Evolutionary conservation across 176 grass and related monocot genomes (phyloP).

Genomic region (Oryza longistaminata): DNA sequence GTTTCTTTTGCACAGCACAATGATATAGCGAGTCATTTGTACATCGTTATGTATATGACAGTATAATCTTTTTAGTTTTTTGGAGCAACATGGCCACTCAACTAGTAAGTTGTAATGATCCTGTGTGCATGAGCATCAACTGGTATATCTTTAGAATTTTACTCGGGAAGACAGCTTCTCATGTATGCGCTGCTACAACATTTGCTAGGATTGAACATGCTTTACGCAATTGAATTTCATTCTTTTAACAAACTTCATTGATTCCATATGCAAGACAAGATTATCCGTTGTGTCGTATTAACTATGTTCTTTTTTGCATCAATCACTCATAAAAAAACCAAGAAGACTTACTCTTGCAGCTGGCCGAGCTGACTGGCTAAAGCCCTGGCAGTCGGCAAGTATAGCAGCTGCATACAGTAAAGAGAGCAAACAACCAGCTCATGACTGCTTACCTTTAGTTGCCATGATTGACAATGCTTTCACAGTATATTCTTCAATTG

Average conservation of each 20-base stretch:
- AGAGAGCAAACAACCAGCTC: slow-evolving; percentile 60
- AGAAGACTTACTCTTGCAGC: slow-evolving; percentile 29
- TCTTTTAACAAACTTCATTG: not conserved
- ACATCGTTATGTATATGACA: not conserved
- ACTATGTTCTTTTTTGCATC: too few relatives aligned
- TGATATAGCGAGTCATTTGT: not conserved
- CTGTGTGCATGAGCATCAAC: not conserved
- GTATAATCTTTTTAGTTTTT: not conserved
- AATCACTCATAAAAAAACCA: not conserved
- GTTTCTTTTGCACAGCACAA: not conserved
- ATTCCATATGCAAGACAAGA: not conserved
- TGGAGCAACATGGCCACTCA: not conserved
- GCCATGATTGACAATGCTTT: slow-evolving; percentile 49
- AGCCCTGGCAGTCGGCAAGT: slow-evolving; percentile 52
- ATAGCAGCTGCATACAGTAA: slow-evolving; percentile 53
- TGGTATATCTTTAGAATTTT: not conserved
- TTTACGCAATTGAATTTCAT: not conserved
- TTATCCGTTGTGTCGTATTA: not conserved
- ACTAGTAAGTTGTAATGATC: not conserved
- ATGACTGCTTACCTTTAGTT: slow-evolving; percentile 51
- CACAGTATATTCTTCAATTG: slow-evolving; percentile 13
- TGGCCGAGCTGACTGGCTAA: slow-evolving; percentile 62
- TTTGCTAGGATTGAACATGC: not conserved
- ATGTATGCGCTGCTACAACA: not conserved
- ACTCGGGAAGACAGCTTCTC: not conserved